Evolutionary conservation across 768 basidiomycete genomes (phyloP), one percentile per base, ranked within the genome.

Genomic region (Phlebiopsis gigantea): DNA sequence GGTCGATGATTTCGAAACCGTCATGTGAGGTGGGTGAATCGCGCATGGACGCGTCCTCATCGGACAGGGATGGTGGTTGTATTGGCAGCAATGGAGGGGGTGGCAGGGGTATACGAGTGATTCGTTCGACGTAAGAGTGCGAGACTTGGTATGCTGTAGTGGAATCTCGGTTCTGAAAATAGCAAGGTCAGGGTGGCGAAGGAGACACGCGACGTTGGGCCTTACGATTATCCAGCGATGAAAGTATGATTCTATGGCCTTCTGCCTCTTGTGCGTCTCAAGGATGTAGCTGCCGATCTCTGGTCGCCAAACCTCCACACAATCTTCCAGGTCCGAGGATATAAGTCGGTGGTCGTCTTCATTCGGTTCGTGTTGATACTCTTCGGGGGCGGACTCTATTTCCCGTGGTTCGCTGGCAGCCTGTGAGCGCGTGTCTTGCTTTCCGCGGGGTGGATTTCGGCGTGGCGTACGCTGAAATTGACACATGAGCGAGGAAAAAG

Each of bases 311-410:
- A 93, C 66, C 57, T 91, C 90, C 62, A 80, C 79, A 61, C 84
- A 90, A 57, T 91, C 90, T 26, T 90, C 89, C 59, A 93, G 73
- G 75, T 93, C 90, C 21, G 90, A 91, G 17, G 89, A 88, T 10
- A 73, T 70, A 12, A 80, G 72, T 39, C 72, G 72, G 46, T 63
- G 71, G 28, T 77, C 78, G 29, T 82, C 80, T 55, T 65, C 72
- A 53, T 61, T 72, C 54, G 61, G 69, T 64, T 65, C 67, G 55
- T 61, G 64, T 43, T 65, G 56, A 29, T 39, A 41, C 43, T 69
- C 69, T 24, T 73, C 69, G 39, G 57, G 68, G 63, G 51, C 55
- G 25, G 62, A 41, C 41, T 65, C 62, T 21, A 62, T 57, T 17
- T 64, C 62, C 25, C 19, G 54, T 41, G 57, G 59, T 59, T 73